Conservation (phyloP, 2,329 filamentous ascomycete species). For the Tolypocladium endophyticum region DNA sequence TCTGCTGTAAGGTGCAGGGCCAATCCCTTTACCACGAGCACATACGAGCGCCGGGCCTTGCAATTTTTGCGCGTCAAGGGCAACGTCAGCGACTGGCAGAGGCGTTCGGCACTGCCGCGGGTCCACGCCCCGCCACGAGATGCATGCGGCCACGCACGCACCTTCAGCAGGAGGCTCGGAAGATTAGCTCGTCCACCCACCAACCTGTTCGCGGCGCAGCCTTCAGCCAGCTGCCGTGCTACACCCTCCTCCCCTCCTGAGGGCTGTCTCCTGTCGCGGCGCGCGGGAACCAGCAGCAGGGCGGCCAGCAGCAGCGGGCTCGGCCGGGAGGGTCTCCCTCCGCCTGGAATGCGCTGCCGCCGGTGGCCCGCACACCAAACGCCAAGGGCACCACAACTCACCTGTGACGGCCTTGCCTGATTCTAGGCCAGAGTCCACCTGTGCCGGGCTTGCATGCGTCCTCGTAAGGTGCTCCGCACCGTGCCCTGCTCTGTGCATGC, state of each 20-base stretch:
- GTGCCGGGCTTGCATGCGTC: slow-evolving; percentile 1
- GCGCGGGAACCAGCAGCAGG: neutral
- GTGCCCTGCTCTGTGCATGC: neutral
- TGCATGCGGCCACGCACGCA: neutral
- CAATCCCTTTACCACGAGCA: neutral
- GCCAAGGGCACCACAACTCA: neutral
- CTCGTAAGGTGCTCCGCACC: neutral
- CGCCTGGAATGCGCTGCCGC: neutral
- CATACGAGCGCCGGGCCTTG: neutral
- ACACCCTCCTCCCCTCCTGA: neutral
- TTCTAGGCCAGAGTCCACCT: neutral
- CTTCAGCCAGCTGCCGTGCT: neutral
- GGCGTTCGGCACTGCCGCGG: neutral
- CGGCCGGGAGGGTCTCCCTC: neutral
- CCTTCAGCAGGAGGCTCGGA: neutral
- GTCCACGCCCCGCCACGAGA: neutral
- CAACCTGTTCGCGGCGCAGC: neutral
- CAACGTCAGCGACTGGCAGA: neutral
- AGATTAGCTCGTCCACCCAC: neutral
- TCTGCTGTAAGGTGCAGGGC: neutral
- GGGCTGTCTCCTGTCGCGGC: neutral
- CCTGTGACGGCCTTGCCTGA: neutral
- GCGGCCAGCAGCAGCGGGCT: neutral
- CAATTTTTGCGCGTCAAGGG: neutral
- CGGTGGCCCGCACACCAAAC: neutral